Evolutionary conservation across 2,329 filamentous ascomycete species (phyloP).

Genomic region (Claviceps digitariae): DNA sequence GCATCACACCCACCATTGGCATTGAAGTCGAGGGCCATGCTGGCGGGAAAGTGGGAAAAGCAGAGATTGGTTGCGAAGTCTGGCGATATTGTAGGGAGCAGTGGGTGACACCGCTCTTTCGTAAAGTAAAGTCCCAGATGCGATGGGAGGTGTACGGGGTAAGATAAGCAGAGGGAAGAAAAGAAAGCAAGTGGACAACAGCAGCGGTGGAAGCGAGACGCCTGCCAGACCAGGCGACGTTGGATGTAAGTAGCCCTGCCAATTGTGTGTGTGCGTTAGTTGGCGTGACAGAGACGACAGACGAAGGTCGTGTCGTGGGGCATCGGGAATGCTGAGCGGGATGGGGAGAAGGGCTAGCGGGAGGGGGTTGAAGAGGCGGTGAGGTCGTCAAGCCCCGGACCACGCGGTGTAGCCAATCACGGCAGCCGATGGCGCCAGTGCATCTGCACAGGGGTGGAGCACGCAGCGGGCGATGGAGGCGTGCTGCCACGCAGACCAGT

Average conservation of each 20-base stretch:
- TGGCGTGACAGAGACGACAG: constrained; percentile 2
- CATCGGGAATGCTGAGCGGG: constrained; percentile 4
- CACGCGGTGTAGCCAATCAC: constrained; percentile 22
- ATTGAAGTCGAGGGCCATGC: constrained; percentile 48
- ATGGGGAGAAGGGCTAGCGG: constrained; percentile 7
- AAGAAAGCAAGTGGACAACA: not conserved
- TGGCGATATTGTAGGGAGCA: constrained; percentile 23
- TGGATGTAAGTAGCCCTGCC: constrained; percentile 4
- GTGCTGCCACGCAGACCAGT: not conserved
- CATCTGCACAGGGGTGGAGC: constrained; percentile 16
- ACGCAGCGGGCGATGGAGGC: constrained; percentile 12
- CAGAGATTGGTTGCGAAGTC: constrained; percentile 17
- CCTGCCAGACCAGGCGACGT: constrained; percentile 4
- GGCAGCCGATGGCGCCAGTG: constrained; percentile 16
- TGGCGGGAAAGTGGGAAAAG: constrained; percentile 22
- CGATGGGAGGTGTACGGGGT: constrained; percentile 14
- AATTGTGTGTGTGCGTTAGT: not conserved
- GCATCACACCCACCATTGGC: constrained; percentile 40
- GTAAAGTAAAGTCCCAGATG: constrained; percentile 18
- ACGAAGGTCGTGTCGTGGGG: constrained; percentile 1
- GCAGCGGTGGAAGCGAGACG: not conserved
- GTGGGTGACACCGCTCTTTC: constrained; percentile 32
- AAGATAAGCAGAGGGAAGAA: not conserved
- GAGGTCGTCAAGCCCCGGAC: constrained; percentile 21
- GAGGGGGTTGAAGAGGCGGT: constrained; percentile 24